These are phyloP conservation scores for Cladosporium sp. DNA, from an alignment of 2,329 filamentous ascomycete genomes.

Conservation along the genomic window DNA sequence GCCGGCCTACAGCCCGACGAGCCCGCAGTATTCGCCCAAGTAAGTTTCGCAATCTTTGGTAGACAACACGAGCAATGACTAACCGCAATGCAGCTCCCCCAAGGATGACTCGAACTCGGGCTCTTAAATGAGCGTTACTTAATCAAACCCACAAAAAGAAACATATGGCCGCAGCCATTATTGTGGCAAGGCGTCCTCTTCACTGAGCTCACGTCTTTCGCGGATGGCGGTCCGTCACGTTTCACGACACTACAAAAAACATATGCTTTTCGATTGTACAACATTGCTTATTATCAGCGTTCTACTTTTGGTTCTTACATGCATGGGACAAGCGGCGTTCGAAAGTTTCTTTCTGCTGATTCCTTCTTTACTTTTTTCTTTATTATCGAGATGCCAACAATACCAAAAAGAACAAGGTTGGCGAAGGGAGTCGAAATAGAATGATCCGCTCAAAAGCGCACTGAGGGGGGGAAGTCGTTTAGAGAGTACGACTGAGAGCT, in stretches of 20 bases:
- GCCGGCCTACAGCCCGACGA: conserved; percentile 23
- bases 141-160: conserved; percentile 11
- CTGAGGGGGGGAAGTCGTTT: neutral
- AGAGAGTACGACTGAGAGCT: neutral
- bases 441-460: conserved; percentile 11
- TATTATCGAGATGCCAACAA: conserved; percentile 3
- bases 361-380: neutral
- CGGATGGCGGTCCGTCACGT: neutral
- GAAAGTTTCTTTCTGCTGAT: too few relatives aligned
- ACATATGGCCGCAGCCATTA: neutral
- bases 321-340: conserved; percentile 11
- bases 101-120: conserved; percentile 19
- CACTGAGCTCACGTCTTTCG: conserved; percentile 29
- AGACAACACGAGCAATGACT: neutral
- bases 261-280: conserved; percentile 7
- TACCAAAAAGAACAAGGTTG: conserved; percentile 10
- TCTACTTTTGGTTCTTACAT: conserved; percentile 4
- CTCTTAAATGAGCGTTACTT: conserved; percentile 8
- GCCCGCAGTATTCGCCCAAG: conserved; percentile 33
- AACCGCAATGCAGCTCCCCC: conserved; percentile 24
- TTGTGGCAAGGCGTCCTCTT: conserved; percentile 28
- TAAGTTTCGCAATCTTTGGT: conserved; percentile 30
- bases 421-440: conserved; percentile 11
- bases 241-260: conserved; percentile 8
- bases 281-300: conserved; percentile 11